Percentiles rank a stretch among this genome's conserved stretches.
Conservation (phyloP, 108 stramenopile genomes). For the Thalassiosira profunda region DNA sequence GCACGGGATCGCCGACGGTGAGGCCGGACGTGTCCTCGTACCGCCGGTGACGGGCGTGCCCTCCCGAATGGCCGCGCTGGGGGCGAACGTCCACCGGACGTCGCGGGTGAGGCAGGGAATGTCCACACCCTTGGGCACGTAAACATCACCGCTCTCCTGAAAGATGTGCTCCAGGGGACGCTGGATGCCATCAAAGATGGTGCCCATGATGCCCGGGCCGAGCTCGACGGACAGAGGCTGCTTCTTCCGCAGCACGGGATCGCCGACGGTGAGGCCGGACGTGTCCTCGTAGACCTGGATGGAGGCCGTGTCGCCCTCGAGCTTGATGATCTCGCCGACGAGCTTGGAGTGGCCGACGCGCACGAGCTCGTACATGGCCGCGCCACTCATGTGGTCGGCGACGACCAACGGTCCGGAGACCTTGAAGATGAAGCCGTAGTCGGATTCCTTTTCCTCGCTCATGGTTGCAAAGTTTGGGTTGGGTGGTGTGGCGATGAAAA, state of each 20-base stretch:
- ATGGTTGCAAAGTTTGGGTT: constrained; percentile 5
- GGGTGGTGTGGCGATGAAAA: too few species aligned
- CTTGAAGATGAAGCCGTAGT: constrained; percentile 99
- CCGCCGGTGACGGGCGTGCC: constrained; percentile 95
- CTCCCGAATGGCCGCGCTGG: constrained; percentile 85
- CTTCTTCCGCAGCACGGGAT: constrained; percentile 96
- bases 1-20: constrained; percentile 97
- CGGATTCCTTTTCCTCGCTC: constrained; percentile 86
- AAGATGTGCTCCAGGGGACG: constrained; percentile 98
- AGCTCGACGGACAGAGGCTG: constrained; percentile 98
- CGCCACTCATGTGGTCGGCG: constrained; percentile 98
- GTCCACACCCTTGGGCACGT: constrained; percentile 98
- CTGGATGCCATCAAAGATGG: constrained; percentile 99
- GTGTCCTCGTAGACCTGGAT: constrained; percentile 99
- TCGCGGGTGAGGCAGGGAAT: constrained; percentile 92
- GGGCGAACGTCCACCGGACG: constrained; percentile 95
- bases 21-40: constrained; percentile 98
- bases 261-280: constrained; percentile 97
- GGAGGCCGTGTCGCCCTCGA: constrained; percentile 99
- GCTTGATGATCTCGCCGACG: constrained; percentile 99
- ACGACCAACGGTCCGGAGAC: constrained; percentile 99
- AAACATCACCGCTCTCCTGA: constrained; percentile 87
- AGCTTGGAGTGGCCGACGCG: constrained; percentile 99
- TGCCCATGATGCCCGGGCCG: constrained; percentile 99
- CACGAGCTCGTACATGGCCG: constrained; percentile 99